A percentile compares a stretch with the other conserved stretches of the same genome.
Conservation (phyloP, 1,284 basidiomycete genomes). For the Lentinula novae-zelandiae region DNA sequence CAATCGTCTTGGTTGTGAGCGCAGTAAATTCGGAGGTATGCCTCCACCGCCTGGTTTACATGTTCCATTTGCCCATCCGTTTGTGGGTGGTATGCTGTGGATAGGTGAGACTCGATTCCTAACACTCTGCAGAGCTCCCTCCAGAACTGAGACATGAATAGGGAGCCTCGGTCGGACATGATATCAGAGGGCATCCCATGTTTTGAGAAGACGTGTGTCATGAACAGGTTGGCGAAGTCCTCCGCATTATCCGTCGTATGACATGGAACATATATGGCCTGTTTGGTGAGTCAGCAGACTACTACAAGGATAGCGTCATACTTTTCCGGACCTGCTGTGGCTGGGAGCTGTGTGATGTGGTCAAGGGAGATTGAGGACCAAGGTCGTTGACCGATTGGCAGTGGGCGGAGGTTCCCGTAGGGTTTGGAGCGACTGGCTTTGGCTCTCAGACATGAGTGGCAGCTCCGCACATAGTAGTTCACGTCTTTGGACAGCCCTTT, state of each 20-base stretch:
- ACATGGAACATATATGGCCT: constrained; percentile 24
- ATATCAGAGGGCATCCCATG: background rate
- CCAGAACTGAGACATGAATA: background rate
- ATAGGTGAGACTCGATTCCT: constrained; percentile 16
- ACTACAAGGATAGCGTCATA: constrained; percentile 33
- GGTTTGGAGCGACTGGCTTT: constrained; percentile 21
- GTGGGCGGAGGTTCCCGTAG: constrained; percentile 22
- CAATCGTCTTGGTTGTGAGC: constrained; percentile 36
- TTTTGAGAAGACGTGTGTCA: constrained; percentile 1
- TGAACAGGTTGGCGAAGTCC: constrained; percentile 14
- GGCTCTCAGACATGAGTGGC: constrained; percentile 21
- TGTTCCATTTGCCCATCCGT: constrained; percentile 42
- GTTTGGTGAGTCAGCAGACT: constrained; percentile 31
- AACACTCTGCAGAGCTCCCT: constrained; percentile 4
- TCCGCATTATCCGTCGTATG: constrained; percentile 25
- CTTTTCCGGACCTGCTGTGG: constrained; percentile 17
- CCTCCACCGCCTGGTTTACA: constrained; percentile 33
- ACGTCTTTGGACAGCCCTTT: too few species aligned
- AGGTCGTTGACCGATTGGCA: constrained; percentile 24
- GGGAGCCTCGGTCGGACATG: background rate
- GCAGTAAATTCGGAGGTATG: constrained; percentile 25
- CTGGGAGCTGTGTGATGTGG: constrained; percentile 32
- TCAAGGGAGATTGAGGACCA: constrained; percentile 37
- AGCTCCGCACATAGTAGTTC: constrained; percentile 21
- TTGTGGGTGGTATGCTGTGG: constrained; percentile 34